phyloP scores from a whole-genome alignment of 129 eudicot species.

The Helianthus tuberosus region DNA sequence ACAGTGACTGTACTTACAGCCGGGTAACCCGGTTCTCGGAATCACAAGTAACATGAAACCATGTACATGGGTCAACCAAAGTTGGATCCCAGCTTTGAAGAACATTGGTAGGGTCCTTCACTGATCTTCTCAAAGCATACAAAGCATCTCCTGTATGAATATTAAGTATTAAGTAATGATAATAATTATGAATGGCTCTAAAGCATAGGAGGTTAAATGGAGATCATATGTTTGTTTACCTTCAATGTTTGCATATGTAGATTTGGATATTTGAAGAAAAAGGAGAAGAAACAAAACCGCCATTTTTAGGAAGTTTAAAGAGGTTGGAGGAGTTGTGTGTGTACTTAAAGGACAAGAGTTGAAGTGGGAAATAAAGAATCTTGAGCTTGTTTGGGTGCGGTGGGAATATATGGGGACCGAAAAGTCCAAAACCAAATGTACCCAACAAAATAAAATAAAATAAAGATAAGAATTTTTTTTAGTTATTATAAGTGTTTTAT shows the following conservation, averaged over 20 bases:
- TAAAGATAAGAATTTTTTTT: neutral
- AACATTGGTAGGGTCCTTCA: slow-evolving; percentile 44
- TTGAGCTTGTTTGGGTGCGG: slow-evolving; percentile 32
- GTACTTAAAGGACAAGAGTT: neutral
- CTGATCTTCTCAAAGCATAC: slow-evolving; percentile 45
- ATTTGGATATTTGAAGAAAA: slow-evolving; percentile 13
- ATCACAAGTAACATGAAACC: slow-evolving; percentile 73
- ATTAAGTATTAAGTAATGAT: neutral
- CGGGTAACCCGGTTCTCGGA: slow-evolving; percentile 55
- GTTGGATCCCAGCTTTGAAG: slow-evolving; percentile 70
- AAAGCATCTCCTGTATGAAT: slow-evolving; percentile 55
- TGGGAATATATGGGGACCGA: slow-evolving; percentile 40
- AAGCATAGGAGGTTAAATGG: neutral
- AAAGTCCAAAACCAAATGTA: slow-evolving; percentile 13
- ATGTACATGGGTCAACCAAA: slow-evolving; percentile 65
- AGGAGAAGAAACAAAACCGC: slow-evolving; percentile 24
- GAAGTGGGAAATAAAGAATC: slow-evolving; percentile 24
- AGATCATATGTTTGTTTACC: slow-evolving; percentile 26
- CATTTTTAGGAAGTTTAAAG: slow-evolving; percentile 12
- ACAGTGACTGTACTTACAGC: slow-evolving; percentile 39
- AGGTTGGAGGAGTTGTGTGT: neutral
- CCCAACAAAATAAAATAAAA: neutral
- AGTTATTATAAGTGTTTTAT: neutral
- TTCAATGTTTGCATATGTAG: slow-evolving; percentile 42
- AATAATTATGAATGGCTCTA: neutral